phyloP scores from a whole-genome alignment of 176 grass and related monocot species.

The Eragrostis curvula region DNA sequence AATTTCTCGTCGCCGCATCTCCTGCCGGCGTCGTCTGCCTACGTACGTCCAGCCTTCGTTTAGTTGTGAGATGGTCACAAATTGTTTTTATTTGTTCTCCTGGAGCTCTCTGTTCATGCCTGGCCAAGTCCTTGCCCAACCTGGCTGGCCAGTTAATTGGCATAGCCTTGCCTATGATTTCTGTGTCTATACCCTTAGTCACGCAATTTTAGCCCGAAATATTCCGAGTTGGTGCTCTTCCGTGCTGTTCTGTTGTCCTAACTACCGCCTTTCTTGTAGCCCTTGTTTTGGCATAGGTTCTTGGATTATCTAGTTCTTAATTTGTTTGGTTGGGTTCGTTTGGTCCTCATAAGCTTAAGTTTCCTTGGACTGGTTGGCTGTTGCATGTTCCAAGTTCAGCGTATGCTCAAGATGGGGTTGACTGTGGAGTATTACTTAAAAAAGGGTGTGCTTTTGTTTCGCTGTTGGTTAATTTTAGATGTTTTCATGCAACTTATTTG shows the following conservation, averaged over 20 bases:
- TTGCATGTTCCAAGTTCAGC: neutral
- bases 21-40: slow-evolving; percentile 23
- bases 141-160: neutral
- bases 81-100: neutral
- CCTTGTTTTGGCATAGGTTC: slow-evolving; percentile 19
- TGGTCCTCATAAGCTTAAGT: slow-evolving; percentile 13
- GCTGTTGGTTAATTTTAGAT: slow-evolving; percentile 22
- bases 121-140: neutral
- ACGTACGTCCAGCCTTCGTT: slow-evolving; percentile 15
- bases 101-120: slow-evolving; percentile 24
- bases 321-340: slow-evolving; percentile 19
- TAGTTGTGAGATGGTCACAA: too few relatives aligned
- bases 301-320: slow-evolving; percentile 16
- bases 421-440: neutral
- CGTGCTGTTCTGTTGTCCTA: slow-evolving; percentile 47
- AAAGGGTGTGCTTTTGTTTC: neutral
- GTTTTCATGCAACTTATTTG: slow-evolving; percentile 11
- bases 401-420: neutral
- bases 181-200: neutral
- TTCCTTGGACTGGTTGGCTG: neutral
- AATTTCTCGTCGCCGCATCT: neutral
- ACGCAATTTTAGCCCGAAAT: slow-evolving; percentile 20
- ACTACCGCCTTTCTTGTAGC: slow-evolving; percentile 24
- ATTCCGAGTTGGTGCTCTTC: slow-evolving; percentile 24
- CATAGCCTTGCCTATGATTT: neutral